phyloP scores from a whole-genome alignment of 2,329 filamentous ascomycete genomes.

The Helminthosporium solani region DNA sequence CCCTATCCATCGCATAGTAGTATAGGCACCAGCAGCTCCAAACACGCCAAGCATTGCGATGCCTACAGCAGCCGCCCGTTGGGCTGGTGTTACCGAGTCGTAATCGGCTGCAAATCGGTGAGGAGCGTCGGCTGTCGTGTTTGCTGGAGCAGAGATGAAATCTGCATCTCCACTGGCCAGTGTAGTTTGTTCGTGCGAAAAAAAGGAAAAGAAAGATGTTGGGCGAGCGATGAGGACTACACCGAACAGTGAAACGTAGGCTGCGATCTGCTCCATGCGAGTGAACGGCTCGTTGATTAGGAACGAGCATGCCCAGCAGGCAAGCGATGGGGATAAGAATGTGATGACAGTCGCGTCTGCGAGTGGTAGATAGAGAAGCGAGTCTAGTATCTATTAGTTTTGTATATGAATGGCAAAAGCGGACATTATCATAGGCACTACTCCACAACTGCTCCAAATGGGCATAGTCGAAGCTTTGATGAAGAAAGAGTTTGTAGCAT shows the following conservation, averaged over 20 bases:
- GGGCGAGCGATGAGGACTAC: slow-evolving; percentile 83
- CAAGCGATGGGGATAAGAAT: slow-evolving; percentile 76
- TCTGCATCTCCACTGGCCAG: slow-evolving; percentile 38
- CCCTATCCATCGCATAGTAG: slow-evolving; percentile 76
- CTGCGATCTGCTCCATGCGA: slow-evolving; percentile 72
- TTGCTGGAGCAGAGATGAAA: slow-evolving; percentile 32
- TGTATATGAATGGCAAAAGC: not conserved
- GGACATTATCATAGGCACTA: not conserved
- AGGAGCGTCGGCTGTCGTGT: slow-evolving; percentile 19
- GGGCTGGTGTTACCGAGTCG: slow-evolving; percentile 56
- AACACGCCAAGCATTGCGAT: slow-evolving; percentile 75
- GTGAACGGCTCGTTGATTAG: slow-evolving; percentile 77
- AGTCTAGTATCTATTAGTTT: slow-evolving; percentile 46
- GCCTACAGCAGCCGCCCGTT: slow-evolving; percentile 69
- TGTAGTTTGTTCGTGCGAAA: slow-evolving; percentile 27
- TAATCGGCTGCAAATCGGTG: slow-evolving; percentile 39
- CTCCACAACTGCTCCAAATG: not conserved
- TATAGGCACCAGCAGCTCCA: slow-evolving; percentile 73
- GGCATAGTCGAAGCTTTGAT: not conserved
- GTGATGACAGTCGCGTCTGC: slow-evolving; percentile 89
- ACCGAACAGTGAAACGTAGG: slow-evolving; percentile 71
- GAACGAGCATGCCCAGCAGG: slow-evolving; percentile 77
- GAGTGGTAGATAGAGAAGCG: slow-evolving; percentile 75
- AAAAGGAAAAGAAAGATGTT: slow-evolving; percentile 53
- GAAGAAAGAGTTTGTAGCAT: not conserved